phyloP scores from a whole-genome alignment of 257 asterid species.

The Solanum tacnaense region DNA sequence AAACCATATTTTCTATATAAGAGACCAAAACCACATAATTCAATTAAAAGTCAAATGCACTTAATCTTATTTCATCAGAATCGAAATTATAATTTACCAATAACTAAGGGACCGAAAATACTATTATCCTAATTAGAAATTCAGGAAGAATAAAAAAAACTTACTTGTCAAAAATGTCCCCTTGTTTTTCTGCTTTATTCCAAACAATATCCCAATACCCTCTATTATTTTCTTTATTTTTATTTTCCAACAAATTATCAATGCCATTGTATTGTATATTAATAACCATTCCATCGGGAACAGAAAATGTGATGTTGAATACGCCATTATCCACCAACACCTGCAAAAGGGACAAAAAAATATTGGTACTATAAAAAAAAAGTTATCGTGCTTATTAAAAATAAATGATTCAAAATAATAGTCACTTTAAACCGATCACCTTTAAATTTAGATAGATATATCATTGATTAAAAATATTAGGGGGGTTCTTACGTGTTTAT shows the following conservation, averaged over 20 bases:
- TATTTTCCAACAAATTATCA: slow-evolving; percentile 41
- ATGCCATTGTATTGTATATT: slow-evolving; percentile 53
- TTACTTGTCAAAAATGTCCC: slow-evolving; percentile 34
- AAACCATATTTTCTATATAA: background rate
- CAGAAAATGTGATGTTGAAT: slow-evolving; percentile 41
- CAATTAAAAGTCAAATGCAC: background rate
- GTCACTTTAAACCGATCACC: background rate
- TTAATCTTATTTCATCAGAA: background rate
- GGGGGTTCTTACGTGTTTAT: slow-evolving; percentile 19
- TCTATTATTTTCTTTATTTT: slow-evolving; percentile 28
- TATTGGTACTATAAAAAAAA: background rate
- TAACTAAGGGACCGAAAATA: background rate
- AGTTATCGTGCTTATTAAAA: background rate
- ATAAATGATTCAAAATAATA: background rate
- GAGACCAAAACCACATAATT: background rate
- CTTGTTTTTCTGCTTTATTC: slow-evolving; percentile 27
- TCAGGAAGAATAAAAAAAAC: background rate
- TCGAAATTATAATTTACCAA: background rate
- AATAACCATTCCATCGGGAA: slow-evolving; percentile 51
- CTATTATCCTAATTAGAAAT: background rate
- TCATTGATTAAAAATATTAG: background rate
- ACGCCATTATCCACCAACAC: slow-evolving; percentile 61
- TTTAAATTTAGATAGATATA: background rate
- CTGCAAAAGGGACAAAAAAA: slow-evolving; percentile 5
- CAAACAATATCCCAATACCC: slow-evolving; percentile 95